phyloP scores from a whole-genome alignment of 352 stramenopile species.

The Globisporangium nodosum region DNA sequence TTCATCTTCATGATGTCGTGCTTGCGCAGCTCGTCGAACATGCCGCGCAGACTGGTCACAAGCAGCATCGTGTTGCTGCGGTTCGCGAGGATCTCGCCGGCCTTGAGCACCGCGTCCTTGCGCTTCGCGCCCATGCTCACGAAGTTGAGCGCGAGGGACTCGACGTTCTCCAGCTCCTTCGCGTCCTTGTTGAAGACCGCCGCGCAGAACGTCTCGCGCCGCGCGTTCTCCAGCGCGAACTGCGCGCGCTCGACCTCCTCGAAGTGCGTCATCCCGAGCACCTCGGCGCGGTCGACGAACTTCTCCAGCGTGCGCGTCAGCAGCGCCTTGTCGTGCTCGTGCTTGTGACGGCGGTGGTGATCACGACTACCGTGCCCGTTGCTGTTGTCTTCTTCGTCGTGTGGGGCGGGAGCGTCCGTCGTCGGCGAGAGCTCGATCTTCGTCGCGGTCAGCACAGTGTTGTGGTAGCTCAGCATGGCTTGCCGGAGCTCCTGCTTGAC shows the following conservation, averaged over 20 bases:
- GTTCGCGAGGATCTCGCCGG: conserved; percentile 70
- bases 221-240: conserved; percentile 57
- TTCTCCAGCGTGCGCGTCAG: conserved; percentile 51
- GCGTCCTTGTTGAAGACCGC: conserved; percentile 50
- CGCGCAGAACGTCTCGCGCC: conserved; percentile 57
- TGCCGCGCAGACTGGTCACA: conserved; percentile 47
- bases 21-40: conserved; percentile 72
- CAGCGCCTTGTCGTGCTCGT: conserved; percentile 12
- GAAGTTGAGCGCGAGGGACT: conserved; percentile 55
- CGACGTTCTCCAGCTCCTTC: conserved; percentile 55
- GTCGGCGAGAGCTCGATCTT: background rate
- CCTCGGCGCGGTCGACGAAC: conserved; percentile 58
- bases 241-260: conserved; percentile 70
- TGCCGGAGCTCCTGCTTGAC: conserved; percentile 43
- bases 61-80: conserved; percentile 80
- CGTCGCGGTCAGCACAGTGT: conserved; percentile 15
- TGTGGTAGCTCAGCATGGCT: conserved; percentile 36
- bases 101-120: conserved; percentile 65
- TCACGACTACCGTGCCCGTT: background rate
- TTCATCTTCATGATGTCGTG: conserved; percentile 77
- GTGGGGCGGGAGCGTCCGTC: background rate
- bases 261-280: conserved; percentile 64
- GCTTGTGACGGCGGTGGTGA: background rate
- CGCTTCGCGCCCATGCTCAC: conserved; percentile 56
- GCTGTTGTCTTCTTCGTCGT: background rate